Conservation (phyloP, 768 basidiomycete genomes). For the Tephrocybe sp. region DNA sequence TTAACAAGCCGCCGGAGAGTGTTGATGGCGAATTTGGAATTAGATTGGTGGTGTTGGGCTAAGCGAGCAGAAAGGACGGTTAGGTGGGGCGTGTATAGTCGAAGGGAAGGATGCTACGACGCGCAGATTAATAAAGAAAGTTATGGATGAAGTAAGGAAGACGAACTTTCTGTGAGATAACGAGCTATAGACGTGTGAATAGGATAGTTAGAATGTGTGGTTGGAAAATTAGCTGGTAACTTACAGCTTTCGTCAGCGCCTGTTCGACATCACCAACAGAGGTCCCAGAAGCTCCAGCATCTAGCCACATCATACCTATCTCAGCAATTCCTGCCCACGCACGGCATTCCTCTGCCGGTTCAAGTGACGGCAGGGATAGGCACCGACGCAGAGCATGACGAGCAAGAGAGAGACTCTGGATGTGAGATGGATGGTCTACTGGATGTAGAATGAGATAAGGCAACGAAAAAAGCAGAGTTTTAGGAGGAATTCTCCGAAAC, state of each 20-base stretch:
- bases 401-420: slow-evolving; percentile 56
- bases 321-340: slow-evolving; percentile 74
- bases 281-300: slow-evolving; percentile 49
- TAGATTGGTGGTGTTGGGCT: slow-evolving; percentile 42
- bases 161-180: slow-evolving; percentile 61
- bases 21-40: slow-evolving; percentile 60
- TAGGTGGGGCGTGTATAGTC: slow-evolving; percentile 58
- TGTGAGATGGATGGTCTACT: slow-evolving; percentile 57
- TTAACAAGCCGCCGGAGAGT: slow-evolving; percentile 54
- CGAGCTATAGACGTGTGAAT: slow-evolving; percentile 32
- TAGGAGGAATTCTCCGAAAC: slow-evolving; percentile 26
- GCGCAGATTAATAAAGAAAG: background rate
- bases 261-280: slow-evolving; percentile 61
- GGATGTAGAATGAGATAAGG: slow-evolving; percentile 65
- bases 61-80: slow-evolving; percentile 64
- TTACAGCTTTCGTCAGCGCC: slow-evolving; percentile 68
- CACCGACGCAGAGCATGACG: slow-evolving; percentile 57
- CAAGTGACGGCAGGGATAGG: slow-evolving; percentile 47
- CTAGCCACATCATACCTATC: slow-evolving; percentile 55
- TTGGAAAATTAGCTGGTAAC: slow-evolving; percentile 23
- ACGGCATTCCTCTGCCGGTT: slow-evolving; percentile 62
- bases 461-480: slow-evolving; percentile 58
- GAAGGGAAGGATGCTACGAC: slow-evolving; percentile 62
- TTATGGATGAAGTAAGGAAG: background rate
- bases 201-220: background rate